A percentile compares a stretch with the other conserved stretches of the same genome.
Conservation (phyloP, 2,329 filamentous ascomycete species). For the Penicillium rolfsii region DNA sequence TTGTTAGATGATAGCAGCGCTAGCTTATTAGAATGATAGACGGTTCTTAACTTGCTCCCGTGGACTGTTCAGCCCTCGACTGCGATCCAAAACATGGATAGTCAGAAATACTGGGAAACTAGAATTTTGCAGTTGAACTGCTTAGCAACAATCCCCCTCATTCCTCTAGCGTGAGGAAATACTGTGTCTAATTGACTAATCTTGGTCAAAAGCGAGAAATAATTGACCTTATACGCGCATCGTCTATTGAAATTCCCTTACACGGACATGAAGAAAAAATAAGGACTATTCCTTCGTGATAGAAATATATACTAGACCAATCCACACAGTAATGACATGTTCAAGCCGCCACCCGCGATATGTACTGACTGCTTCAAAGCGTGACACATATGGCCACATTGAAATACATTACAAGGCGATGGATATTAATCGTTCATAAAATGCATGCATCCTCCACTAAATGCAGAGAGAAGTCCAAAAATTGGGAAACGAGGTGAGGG, state of each 20-base stretch:
- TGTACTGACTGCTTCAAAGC: background rate
- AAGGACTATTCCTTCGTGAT: background rate
- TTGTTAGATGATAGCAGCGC: background rate
- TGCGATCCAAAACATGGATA: background rate
- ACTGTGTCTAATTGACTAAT: too few relatives aligned
- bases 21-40: constrained; percentile 6
- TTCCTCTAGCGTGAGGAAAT: too few relatives aligned
- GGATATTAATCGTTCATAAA: background rate
- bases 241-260: too few relatives aligned
- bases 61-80: background rate
- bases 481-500: constrained; percentile 1
- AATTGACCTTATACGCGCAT: too few relatives aligned
- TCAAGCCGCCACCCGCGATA: background rate
- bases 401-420: background rate
- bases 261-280: background rate
- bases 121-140: too few relatives aligned
- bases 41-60: background rate
- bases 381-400: background rate
- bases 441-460: background rate
- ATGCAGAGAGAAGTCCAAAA: background rate
- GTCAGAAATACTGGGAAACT: too few relatives aligned
- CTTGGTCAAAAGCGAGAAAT: too few relatives aligned
- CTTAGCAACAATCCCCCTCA: too few relatives aligned
- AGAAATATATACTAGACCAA: constrained; percentile 1
- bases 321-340: background rate